Conservation (phyloP, 371 early-diverging fungal species). For the Mucor sp. region DNA sequence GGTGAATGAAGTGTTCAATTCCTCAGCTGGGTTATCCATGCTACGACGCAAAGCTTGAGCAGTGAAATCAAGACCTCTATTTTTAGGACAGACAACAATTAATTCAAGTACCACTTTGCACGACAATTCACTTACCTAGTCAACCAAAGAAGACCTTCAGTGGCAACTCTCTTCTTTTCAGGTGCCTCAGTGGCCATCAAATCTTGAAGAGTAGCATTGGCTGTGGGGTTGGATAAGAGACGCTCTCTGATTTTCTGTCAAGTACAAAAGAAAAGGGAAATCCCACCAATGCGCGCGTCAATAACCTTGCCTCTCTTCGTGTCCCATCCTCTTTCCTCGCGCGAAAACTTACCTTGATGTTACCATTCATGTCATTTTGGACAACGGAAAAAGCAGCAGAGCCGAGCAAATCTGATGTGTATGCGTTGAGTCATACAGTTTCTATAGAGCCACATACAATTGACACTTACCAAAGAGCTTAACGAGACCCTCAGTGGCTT, state of each 20-base stretch:
- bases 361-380: conserved; percentile 89
- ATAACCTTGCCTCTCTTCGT: background rate
- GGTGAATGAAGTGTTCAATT: conserved; percentile 81
- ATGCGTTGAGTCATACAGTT: background rate
- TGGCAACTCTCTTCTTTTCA: conserved; percentile 81
- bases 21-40: conserved; percentile 71
- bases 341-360: conserved; percentile 68
- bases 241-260: conserved; percentile 83
- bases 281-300: background rate
- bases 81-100: background rate
- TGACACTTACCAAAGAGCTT: conserved; percentile 76
- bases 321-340: background rate
- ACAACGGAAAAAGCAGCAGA: conserved; percentile 83
- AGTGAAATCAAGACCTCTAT: conserved; percentile 88
- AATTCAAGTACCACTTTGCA: background rate
- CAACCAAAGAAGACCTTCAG: conserved; percentile 94
- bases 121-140: conserved; percentile 61
- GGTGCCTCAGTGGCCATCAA: conserved; percentile 73
- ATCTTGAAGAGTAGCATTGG: conserved; percentile 79
- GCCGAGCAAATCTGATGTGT: conserved; percentile 64
- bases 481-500: conserved; percentile 84
- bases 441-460: background rate
- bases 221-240: conserved; percentile 65
- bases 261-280: background rate
- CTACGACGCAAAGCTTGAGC: conserved; percentile 78